Base-by-base conservation (phyloP, 306 rosid genomes). In the Mucuna pruriens region DNA sequence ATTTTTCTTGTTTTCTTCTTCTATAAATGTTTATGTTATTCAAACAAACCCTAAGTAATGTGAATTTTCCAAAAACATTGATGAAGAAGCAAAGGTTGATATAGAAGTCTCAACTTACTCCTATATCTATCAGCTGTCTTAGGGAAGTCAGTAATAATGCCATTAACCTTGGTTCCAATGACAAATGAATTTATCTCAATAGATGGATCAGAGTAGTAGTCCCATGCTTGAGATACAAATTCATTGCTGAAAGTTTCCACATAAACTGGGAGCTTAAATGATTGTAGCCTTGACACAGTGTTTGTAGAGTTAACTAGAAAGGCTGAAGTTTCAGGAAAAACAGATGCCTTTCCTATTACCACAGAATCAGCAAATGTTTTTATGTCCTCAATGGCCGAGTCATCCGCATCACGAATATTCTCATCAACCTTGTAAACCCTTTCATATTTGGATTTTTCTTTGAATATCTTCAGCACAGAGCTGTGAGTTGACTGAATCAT, bases 161-260 rank as follows among this genome's bases (percentile, higher is more conserved):
- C 99, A 17, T 90, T 80, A 62, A 91, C 73, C 9, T 52, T 77
- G 62, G 76, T 78, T 62, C 88, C 96, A 19, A 2, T 0, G 55
- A 86, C 89, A 84, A 46, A 91, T 42, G 97, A 82, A 84, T 95
- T 91, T 71, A 95, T 86, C 91, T 95, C 99, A 45, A 90, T 87
- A 3, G 88, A 85, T 74, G 94, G 71, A 80, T 95, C 99, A 0
- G 97, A 93, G 92, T 90, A 93, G 87, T 85, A 95, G 84, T 95
- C 99, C 97, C 97, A 95, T 62, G 99, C 88, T 87, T 95, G 99
- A 65, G 98, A 89, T 22, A 93, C 94, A 84, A 93, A 95, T 81
- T 95, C 99, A 75, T 95, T 93, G 92, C 89, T 90, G 84, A 92
- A 92, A 48, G 82, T 76, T 84, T 90, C 93, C 9, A 90, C 98